Base-by-base conservation (phyloP, 495 filamentous ascomycete genomes). In the Xylaria intraflava region DNA sequence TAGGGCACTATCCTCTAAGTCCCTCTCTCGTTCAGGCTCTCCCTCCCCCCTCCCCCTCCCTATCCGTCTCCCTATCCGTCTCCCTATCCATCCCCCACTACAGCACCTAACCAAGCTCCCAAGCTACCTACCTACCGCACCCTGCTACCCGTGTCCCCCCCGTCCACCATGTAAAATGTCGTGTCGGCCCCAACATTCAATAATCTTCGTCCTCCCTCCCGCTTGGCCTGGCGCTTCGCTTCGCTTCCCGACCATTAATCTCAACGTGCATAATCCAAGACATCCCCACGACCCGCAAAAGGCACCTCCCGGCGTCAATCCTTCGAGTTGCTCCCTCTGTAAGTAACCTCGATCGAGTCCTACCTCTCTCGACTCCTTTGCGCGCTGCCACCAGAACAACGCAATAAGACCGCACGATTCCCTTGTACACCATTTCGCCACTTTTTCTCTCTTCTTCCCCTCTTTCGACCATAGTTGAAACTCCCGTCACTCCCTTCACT, bases 321-420 rank as follows among this genome's bases (percentile, higher is more conserved):
- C 22, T 43, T 14, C 41, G 10, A 43, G 23, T 26, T 10, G 10
- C 41, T 23, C 20, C 41, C 41, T 17, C 11, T 24, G 14, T 17
- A 38, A 38, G 35, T 38, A 38, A 38, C 35, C 35, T 16, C 17
- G 35, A n/a, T 17, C 14, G 14, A 17, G 38, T 22, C 44, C 39
- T 27, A 49, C 44, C 31, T 27, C 52, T 42, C 58, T 60, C 58
- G 27, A 45, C 40, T 58, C 46, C 44, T 45, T 52, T 49, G 29
- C 30, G 35, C 49, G 46, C 43, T 55, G 59, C 51, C 56, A 46
- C 30, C 30, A 50, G 30, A 52, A 19, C 55, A 54, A 49, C 51
- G 61, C 63, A 66, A 66, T 66, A 66, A 66, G 64, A 66, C 59
- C 59, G 58, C 36, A 36, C 56, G 47, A 60, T 56, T 58, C 61